Base-by-base conservation (phyloP, 108 stramenopile species). In the Stephanodiscus minutulus region DNA sequence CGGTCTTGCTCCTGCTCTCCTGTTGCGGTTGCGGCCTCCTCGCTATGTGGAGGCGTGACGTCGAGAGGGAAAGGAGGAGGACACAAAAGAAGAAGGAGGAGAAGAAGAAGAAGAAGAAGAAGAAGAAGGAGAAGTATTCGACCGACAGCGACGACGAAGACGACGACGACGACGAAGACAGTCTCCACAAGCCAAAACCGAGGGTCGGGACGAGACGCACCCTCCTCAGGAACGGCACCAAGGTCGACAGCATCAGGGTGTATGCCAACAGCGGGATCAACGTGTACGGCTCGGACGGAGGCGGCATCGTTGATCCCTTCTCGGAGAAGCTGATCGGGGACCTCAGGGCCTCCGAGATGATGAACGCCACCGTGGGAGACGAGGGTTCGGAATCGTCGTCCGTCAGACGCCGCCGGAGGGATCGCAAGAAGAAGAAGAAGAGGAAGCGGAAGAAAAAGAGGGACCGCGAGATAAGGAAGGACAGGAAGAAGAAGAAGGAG, bases 401-500 rank as follows among this genome's bases (percentile, higher is more conserved):
- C 35, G 35, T 35, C 6, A 35, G 6, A 35, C 5, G 35, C 6
- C 35, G 5, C 3, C 3, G 35, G 35, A 35, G 35, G 35, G 35
- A 35, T 35, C 29, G 29, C 56, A 8, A 57, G 31, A 33, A 22
- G 56, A 31, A 22, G 56, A 57, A 57, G 56, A 27, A 22, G 25
- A 57, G 13, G 29, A 67, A 67, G 33, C 35, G 54, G 6, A 56
- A 67, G 65, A 33, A 31, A 27, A 66, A 52, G 66, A 67, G 49
- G 64, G 25, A 52, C 7, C 49, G 50, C 48, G 54, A 52, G 37
- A 67, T 36, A 20, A 55, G 24, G 35, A 37, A 46, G 64, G 25
- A 31, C 25, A 64, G 29, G 64, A 59, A 59, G 41, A 66, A 21
- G 46, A 57, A 74, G 33, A 54, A 55, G 53, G 54, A 50, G 64